phyloP scores from a whole-genome alignment of 176 grass and related monocot genomes.

The Triticum aestivum region DNA sequence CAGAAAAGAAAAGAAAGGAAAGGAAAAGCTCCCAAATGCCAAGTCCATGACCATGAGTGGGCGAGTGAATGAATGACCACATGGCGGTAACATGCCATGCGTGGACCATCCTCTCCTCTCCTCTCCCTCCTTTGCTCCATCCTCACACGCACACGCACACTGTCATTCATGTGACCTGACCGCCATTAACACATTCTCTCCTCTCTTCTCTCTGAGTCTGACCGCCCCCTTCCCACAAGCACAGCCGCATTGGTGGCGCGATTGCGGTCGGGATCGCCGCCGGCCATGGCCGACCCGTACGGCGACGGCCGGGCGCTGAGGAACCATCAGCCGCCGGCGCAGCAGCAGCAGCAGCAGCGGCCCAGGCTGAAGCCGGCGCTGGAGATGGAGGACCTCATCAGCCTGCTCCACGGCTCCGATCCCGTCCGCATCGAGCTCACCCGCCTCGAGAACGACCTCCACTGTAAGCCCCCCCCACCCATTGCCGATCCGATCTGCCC shows the following conservation, averaged over 20 bases:
- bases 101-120: no score
- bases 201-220: not conserved
- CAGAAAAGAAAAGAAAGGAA: no score
- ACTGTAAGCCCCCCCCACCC: not conserved
- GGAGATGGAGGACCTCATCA: conserved; percentile 98
- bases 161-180: not conserved
- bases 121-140: no score
- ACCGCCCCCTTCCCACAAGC: not conserved
- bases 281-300: conserved; percentile 57
- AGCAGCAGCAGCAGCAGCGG: conserved; percentile 18
- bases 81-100: not conserved
- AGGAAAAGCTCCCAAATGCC: no score
- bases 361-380: conserved; percentile 61
- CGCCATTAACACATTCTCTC: not conserved
- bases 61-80: not conserved
- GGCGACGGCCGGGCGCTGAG: conserved; percentile 33
- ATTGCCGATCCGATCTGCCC: not conserved
- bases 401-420: conserved; percentile 97
- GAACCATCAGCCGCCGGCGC: conserved; percentile 30
- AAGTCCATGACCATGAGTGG: not conserved
- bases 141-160: no score
- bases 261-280: not conserved
- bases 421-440: conserved; percentile 90
- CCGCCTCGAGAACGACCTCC: conserved; percentile 89
- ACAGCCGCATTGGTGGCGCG: not conserved